Conservation (phyloP, 2,329 filamentous ascomycete species). For the Beauveria caledonica region DNA sequence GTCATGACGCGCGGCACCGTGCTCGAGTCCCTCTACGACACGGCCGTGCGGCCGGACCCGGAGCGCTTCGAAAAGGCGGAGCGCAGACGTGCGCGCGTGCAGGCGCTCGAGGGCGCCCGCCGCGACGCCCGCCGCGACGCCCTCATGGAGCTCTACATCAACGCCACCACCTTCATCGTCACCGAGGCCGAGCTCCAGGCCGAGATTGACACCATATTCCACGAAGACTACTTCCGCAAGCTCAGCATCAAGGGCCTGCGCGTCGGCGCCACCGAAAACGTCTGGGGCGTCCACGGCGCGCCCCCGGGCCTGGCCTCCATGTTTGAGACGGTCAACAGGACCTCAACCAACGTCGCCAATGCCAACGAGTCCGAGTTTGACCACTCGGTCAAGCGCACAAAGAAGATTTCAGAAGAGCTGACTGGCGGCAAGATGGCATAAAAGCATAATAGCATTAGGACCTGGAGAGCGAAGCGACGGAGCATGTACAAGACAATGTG, state of each 20-base stretch:
- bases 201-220: slow-evolving; percentile 70
- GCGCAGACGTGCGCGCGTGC: slow-evolving; percentile 33
- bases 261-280: slow-evolving; percentile 35
- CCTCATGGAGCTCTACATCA: slow-evolving; percentile 83
- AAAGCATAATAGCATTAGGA: neutral
- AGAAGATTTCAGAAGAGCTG: slow-evolving; percentile 48
- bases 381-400: slow-evolving; percentile 43
- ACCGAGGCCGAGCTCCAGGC: slow-evolving; percentile 67
- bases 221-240: slow-evolving; percentile 46
- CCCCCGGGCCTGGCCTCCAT: slow-evolving; percentile 39
- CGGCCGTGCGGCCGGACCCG: slow-evolving; percentile 52
- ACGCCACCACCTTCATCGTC: slow-evolving; percentile 79
- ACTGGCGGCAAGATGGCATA: slow-evolving; percentile 50
- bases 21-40: slow-evolving; percentile 39
- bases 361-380: slow-evolving; percentile 30
- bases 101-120: slow-evolving; percentile 36
- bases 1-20: slow-evolving; percentile 64
- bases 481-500: slow-evolving; percentile 5
- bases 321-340: slow-evolving; percentile 29
- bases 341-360: slow-evolving; percentile 29
- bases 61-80: slow-evolving; percentile 48
- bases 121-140: slow-evolving; percentile 56
- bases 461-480: neutral
- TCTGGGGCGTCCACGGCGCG: slow-evolving; percentile 42
- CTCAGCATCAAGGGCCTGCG: slow-evolving; percentile 23